Conservation (phyloP, 805 yeast genomes). For the Ascoidea rubescens region DNA sequence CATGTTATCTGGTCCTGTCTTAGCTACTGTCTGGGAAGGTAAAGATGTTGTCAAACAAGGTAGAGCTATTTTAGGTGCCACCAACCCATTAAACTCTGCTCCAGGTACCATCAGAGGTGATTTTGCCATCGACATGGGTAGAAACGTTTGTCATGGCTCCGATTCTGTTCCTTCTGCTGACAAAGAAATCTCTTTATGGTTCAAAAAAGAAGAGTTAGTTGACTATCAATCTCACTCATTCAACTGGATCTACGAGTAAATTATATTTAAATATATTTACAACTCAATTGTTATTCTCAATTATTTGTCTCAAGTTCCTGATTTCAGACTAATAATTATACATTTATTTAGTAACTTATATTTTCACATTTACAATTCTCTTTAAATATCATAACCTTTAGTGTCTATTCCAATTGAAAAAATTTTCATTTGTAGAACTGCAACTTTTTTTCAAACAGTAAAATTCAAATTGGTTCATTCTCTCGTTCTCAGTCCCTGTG, state of each 20-base stretch:
- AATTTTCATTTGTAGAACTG: no score
- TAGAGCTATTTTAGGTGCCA: constrained; percentile 95
- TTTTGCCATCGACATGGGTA: constrained; percentile 95
- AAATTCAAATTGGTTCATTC: no score
- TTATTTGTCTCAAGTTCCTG: no score
- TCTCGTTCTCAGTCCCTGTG: no score
- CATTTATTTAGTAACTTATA: no score
- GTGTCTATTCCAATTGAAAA: no score
- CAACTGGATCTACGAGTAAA: constrained; percentile 91
- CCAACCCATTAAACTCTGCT: constrained; percentile 93
- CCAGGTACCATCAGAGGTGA: constrained; percentile 99
- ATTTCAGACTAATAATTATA: no score
- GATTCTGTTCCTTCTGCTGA: constrained; percentile 97
- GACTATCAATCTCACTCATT: constrained; percentile 77
- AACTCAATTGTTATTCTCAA: not conserved
- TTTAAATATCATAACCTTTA: no score
- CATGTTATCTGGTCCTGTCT: constrained; percentile 97
- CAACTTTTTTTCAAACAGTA: no score
- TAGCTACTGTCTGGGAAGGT: constrained; percentile 99
- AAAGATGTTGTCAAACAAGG: constrained; percentile 99
- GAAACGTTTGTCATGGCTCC: constrained; percentile 99
- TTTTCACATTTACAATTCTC: no score
- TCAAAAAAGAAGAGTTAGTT: constrained; percentile 91
- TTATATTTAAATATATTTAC: not conserved
- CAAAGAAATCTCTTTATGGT: constrained; percentile 95